These are phyloP conservation scores for Pseudogymnoascus sp. DNA, from an alignment of 2,329 filamentous ascomycete genomes.

Conservation along the genomic window DNA sequence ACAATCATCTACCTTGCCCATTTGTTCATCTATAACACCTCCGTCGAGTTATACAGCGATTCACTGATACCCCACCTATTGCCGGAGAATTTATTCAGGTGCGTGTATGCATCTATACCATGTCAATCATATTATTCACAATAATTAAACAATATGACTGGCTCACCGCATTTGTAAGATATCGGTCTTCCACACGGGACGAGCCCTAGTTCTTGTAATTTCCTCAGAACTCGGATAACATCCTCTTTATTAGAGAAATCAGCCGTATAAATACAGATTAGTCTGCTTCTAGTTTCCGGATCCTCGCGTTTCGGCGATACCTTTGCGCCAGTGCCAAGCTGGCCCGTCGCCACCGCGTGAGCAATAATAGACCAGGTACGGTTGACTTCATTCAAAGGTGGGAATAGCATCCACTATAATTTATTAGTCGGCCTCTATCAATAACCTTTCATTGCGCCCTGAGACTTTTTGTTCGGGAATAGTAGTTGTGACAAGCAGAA, in stretches of 20 bases:
- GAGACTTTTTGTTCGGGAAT: not conserved
- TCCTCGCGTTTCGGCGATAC: conserved; percentile 51
- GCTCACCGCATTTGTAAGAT: conserved; percentile 59
- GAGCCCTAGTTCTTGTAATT: conserved; percentile 55
- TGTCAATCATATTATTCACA: conserved; percentile 13
- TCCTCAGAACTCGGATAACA: conserved; percentile 57
- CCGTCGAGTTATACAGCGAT: conserved; percentile 45
- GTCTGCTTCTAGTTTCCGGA: conserved; percentile 36
- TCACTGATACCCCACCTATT: conserved; percentile 58
- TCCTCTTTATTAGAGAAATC: conserved; percentile 65
- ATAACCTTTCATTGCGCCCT: not conserved
- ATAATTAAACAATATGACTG: not conserved
- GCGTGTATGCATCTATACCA: conserved; percentile 55
- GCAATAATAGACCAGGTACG: conserved; percentile 60
- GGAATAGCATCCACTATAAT: conserved; percentile 67
- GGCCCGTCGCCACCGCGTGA: conserved; percentile 56
- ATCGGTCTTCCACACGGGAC: conserved; percentile 46
- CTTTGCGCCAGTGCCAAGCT: conserved; percentile 67
- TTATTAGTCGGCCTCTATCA: not conserved
- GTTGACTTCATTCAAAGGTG: conserved; percentile 45
- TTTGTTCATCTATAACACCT: conserved; percentile 22
- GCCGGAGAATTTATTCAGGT: conserved; percentile 51
- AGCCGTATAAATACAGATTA: conserved; percentile 72
- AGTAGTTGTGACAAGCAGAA: not conserved
- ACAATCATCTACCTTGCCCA: not conserved